Evolutionary conservation across 2,329 filamentous ascomycete genomes (phyloP).

Genomic region (Aspergillus ochraceoroseus): DNA sequence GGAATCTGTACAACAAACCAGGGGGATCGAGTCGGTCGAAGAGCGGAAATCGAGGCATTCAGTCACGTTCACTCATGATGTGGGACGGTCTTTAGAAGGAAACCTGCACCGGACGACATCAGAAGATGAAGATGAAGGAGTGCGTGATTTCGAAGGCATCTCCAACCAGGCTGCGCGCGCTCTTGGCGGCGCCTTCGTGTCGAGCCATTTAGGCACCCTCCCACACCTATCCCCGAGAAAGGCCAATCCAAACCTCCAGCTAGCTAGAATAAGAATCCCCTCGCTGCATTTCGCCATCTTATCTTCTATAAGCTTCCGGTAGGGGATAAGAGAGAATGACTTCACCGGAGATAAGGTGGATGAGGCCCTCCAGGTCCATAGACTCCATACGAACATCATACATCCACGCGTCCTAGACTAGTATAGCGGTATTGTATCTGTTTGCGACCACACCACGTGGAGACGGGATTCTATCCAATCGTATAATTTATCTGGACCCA

Average conservation of each 20-base stretch:
- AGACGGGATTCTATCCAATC: constrained; percentile 18
- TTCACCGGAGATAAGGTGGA: too few relatives aligned
- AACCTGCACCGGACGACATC: too few relatives aligned
- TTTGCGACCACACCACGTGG: constrained; percentile 22
- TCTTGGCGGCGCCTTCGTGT: background rate
- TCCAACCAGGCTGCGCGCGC: too few relatives aligned
- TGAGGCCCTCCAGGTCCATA: too few relatives aligned
- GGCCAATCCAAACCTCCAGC: too few relatives aligned
- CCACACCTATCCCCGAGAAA: too few relatives aligned
- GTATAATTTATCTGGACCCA: constrained; percentile 14
- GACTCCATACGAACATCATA: constrained; percentile 7
- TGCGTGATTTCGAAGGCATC: too few relatives aligned
- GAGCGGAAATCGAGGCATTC: constrained; percentile 3
- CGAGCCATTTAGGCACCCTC: too few relatives aligned
- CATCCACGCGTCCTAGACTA: constrained; percentile 4
- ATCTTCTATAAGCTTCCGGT: constrained; percentile 11
- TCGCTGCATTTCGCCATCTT: constrained; percentile 1
- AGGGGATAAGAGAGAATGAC: background rate
- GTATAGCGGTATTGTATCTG: constrained; percentile 9
- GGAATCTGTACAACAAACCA: constrained; percentile 8
- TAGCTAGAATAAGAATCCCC: background rate
- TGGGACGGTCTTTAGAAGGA: too few relatives aligned
- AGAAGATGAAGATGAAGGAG: too few relatives aligned
- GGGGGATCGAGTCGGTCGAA: constrained; percentile 8
- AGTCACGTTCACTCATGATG: constrained; percentile 2